Conservation (phyloP, 2,329 filamentous ascomycete species). For the Calcarisporium arbuscula region DNA sequence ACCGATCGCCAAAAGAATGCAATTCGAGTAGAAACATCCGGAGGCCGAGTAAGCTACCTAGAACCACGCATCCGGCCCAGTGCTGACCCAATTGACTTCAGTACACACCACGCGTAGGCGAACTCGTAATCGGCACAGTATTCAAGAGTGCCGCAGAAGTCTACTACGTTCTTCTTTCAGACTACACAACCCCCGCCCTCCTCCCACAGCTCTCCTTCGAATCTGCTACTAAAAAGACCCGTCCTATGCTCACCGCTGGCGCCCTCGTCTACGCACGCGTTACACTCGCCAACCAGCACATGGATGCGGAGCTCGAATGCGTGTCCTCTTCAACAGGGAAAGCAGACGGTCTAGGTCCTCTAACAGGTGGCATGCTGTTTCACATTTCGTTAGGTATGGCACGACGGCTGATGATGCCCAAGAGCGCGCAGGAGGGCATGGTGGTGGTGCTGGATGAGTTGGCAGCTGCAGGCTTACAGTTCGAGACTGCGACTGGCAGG, state of each 20-base stretch:
- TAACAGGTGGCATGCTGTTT: conserved; percentile 83
- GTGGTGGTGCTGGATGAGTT: conserved; percentile 75
- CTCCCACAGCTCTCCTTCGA: conserved; percentile 92
- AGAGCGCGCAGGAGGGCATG: conserved; percentile 53
- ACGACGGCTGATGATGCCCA: conserved; percentile 65
- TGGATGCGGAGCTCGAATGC: conserved; percentile 87
- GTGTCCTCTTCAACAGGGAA: conserved; percentile 82
- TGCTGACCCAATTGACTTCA: conserved; percentile 34
- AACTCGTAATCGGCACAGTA: conserved; percentile 84
- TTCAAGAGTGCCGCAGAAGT: conserved; percentile 68
- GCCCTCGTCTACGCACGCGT: conserved; percentile 87
- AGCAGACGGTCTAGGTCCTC: conserved; percentile 75
- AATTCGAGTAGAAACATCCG: conserved; percentile 67
- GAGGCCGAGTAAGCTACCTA: conserved; percentile 53
- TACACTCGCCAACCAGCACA: conserved; percentile 67
- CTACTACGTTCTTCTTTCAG: conserved; percentile 73
- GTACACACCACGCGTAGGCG: conserved; percentile 74
- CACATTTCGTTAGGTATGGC: conserved; percentile 74
- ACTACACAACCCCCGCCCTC: conserved; percentile 56
- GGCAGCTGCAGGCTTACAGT: conserved; percentile 68
- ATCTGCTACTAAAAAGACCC: conserved; percentile 83
- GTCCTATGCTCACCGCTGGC: conserved; percentile 68
- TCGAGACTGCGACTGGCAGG: conserved; percentile 88
- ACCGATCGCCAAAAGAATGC: conserved; percentile 68
- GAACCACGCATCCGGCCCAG: conserved; percentile 5